phyloP scores from a whole-genome alignment of 2,329 filamentous ascomycete species.

The Calonectria pteridis region DNA sequence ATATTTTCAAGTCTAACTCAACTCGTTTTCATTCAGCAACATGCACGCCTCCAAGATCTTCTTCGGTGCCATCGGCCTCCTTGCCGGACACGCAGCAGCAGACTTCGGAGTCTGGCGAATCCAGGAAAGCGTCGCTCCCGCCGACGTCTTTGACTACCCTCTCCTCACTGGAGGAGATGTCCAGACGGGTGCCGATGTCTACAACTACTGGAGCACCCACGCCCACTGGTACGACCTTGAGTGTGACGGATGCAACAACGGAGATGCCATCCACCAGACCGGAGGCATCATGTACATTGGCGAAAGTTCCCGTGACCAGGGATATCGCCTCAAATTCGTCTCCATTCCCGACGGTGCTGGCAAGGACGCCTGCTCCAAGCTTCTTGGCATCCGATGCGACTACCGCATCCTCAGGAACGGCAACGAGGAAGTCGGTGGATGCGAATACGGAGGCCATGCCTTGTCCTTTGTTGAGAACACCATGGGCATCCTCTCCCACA shows the following conservation, averaged over 20 bases:
- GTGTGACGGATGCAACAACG: neutral
- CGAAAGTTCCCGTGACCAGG: neutral
- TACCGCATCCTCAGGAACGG: neutral
- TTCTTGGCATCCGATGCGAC: neutral
- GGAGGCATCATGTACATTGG: conserved; percentile 12
- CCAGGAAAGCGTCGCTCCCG: neutral
- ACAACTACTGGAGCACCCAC: neutral
- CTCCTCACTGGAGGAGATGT: neutral
- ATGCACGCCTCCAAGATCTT: neutral
- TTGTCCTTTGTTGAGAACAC: neutral
- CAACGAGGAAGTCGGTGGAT: neutral
- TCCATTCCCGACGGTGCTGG: neutral
- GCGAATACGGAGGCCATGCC: neutral
- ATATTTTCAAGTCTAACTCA: neutral
- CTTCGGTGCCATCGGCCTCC: neutral
- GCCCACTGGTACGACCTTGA: conserved; percentile 3
- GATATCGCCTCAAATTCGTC: conserved; percentile 8
- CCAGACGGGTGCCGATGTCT: neutral
- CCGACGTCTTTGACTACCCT: neutral
- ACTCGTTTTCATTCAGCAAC: neutral
- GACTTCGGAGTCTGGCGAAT: conserved; percentile 11
- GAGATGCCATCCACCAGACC: conserved; percentile 6
- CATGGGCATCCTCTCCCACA: neutral
- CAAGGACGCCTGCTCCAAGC: neutral
- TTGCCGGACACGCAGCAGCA: neutral